Percentiles rank a stretch among this genome's conserved stretches.
Evolutionary conservation across 371 early-diverging fungal species (phyloP).

Genomic region (Mortierella sp.): DNA sequence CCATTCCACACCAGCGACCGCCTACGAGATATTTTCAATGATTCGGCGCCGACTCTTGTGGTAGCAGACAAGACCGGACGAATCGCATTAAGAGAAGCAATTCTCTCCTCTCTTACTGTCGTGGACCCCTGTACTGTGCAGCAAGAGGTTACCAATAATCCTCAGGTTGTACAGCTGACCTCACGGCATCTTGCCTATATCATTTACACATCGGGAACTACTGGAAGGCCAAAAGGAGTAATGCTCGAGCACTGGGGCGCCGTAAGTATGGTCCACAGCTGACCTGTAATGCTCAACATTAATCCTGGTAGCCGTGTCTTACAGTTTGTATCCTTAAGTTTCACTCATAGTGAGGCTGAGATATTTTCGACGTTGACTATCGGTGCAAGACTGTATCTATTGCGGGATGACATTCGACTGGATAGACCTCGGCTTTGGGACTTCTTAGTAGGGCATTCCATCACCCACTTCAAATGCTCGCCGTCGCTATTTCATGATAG

Average conservation of each 20-base stretch:
- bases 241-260: conserved; percentile 46
- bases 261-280: too few relatives aligned
- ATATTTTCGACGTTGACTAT: background rate
- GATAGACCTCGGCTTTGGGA: conserved; percentile 12
- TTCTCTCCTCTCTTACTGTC: too few relatives aligned
- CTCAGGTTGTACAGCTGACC: background rate
- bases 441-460: background rate
- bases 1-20: conserved; percentile 8
- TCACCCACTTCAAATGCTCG: conserved; percentile 4
- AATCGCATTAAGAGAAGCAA: too few relatives aligned
- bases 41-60: background rate
- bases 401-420: conserved; percentile 6
- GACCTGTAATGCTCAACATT: too few relatives aligned
- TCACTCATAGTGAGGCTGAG: conserved; percentile 11
- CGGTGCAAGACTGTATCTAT: conserved; percentile 15
- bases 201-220: conserved; percentile 60
- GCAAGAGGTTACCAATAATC: too few relatives aligned
- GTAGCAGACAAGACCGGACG: background rate
- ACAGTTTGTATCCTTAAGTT: conserved; percentile 11
- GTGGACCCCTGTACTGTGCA: too few relatives aligned
- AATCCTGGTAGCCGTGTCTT: too few relatives aligned
- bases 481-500: conserved; percentile 7
- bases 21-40: background rate
- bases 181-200: conserved; percentile 32
- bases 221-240: conserved; percentile 50